Evolutionary conservation across 2,329 filamentous ascomycete genomes (phyloP).

Genomic region (Cercospora sojina): DNA sequence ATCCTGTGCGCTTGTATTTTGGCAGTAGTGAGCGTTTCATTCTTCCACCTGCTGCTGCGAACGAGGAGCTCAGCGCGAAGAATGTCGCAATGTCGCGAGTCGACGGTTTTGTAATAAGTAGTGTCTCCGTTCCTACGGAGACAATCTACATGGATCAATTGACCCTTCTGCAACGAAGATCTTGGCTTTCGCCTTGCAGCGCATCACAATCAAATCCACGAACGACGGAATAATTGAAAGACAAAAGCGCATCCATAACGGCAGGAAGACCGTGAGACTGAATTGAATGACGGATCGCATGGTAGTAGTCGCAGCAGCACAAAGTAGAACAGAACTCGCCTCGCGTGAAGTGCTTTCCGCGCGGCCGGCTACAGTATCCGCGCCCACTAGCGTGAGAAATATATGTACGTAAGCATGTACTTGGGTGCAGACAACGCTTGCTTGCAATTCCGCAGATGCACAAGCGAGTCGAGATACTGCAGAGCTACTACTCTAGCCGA

Average conservation of each 20-base stretch:
- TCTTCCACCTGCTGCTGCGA: neutral
- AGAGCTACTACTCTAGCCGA: neutral
- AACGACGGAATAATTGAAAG: neutral
- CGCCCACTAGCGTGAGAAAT: neutral
- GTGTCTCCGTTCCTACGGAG: neutral
- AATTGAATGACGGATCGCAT: neutral
- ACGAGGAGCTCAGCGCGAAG: neutral
- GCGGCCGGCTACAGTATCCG: neutral
- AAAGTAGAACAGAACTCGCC: neutral
- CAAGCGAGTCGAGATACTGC: constrained; percentile 3
- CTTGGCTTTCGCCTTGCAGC: neutral
- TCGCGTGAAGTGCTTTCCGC: constrained; percentile 2
- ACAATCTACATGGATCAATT: neutral
- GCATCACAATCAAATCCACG: neutral
- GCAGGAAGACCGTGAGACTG: neutral
- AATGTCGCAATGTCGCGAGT: neutral
- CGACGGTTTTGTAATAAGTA: neutral
- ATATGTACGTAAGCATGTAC: neutral
- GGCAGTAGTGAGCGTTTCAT: no score
- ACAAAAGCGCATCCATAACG: neutral
- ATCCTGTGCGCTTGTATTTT: neutral
- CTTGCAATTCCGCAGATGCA: neutral
- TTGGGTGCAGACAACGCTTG: neutral
- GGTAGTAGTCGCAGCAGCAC: neutral
- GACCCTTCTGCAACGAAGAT: neutral